Percentiles rank a stretch among this genome's conserved stretches.
phyloP scores from a whole-genome alignment of 352 stramenopile genomes.

The Aphanomyces invadans region DNA sequence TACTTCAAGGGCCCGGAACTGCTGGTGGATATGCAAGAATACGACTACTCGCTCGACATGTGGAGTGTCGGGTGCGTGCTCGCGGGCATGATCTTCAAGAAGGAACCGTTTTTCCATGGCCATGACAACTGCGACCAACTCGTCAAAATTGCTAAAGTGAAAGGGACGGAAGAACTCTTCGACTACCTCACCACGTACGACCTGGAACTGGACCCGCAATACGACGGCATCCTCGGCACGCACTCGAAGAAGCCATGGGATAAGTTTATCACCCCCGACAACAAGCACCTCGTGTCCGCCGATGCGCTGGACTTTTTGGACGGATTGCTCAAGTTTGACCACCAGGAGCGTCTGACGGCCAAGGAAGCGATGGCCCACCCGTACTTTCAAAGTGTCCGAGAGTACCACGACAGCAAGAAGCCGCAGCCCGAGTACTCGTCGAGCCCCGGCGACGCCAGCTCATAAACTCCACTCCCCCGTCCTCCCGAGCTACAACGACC shows the following conservation, averaged over 20 bases:
- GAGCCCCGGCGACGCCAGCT: background rate
- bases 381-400: slow-evolving; percentile 95
- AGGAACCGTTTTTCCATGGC: slow-evolving; percentile 99
- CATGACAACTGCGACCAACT: slow-evolving; percentile 99
- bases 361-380: slow-evolving; percentile 97
- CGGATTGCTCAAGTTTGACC: slow-evolving; percentile 85
- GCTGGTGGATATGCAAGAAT: slow-evolving; percentile 98
- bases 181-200: slow-evolving; percentile 99
- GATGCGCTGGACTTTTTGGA: slow-evolving; percentile 96
- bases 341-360: slow-evolving; percentile 96
- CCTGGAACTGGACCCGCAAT: slow-evolving; percentile 97
- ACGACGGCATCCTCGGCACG: slow-evolving; percentile 95
- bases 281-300: slow-evolving; percentile 94
- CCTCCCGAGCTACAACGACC: background rate
- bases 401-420: slow-evolving; percentile 51
- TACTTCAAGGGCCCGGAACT: slow-evolving; percentile 99
- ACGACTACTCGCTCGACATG: slow-evolving; percentile 99
- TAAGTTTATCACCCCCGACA: slow-evolving; percentile 97
- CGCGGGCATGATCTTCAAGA: slow-evolving; percentile 98
- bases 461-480: background rate
- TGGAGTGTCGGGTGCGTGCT: slow-evolving; percentile 99
- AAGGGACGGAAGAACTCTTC: slow-evolving; percentile 98
- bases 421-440: slow-evolving; percentile 3
- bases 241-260: slow-evolving; percentile 98
- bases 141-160: slow-evolving; percentile 97